These are phyloP conservation scores for Neurospora hispaniola DNA, from an alignment of 495 filamentous ascomycete genomes.

Conservation along the genomic window DNA sequence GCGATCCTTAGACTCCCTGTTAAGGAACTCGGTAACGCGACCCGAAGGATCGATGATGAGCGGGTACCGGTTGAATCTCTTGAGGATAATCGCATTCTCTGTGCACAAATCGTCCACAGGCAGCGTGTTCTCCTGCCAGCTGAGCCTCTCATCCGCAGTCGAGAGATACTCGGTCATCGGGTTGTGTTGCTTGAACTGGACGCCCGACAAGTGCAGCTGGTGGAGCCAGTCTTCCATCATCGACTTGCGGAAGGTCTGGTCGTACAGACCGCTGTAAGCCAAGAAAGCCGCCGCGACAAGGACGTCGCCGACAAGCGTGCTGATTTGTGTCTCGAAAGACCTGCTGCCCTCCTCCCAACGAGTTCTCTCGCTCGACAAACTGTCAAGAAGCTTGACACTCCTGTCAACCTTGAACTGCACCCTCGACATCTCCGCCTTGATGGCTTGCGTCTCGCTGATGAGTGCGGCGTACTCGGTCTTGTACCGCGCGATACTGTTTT, in stretches of 20 bases:
- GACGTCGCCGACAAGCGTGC: conserved; percentile 91
- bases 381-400: conserved; percentile 87
- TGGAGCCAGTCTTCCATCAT: conserved; percentile 97
- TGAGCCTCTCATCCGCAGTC: conserved; percentile 85
- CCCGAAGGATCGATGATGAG: conserved; percentile 97
- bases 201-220: conserved; percentile 80
- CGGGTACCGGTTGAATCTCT: conserved; percentile 96
- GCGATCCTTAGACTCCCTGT: conserved; percentile 85
- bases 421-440: conserved; percentile 90
- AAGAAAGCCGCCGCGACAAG: conserved; percentile 91
- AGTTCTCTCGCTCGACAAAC: conserved; percentile 80
- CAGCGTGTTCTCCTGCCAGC: conserved; percentile 89
- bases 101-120: conserved; percentile 99
- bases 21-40: conserved; percentile 84
- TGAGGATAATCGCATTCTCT: conserved; percentile 94
- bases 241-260: conserved; percentile 92
- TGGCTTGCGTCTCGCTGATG: conserved; percentile 93
- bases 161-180: conserved; percentile 94
- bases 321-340: conserved; percentile 95
- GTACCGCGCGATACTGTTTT: conserved; percentile 89
- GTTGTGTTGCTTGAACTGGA: conserved; percentile 86
- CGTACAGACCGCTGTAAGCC: conserved; percentile 95
- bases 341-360: conserved; percentile 96
- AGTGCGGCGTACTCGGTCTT: conserved; percentile 93
- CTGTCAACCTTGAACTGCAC: conserved; percentile 98